Conservation (phyloP, 2,329 filamentous ascomycete species). For the Colletotrichum sp. region DNA sequence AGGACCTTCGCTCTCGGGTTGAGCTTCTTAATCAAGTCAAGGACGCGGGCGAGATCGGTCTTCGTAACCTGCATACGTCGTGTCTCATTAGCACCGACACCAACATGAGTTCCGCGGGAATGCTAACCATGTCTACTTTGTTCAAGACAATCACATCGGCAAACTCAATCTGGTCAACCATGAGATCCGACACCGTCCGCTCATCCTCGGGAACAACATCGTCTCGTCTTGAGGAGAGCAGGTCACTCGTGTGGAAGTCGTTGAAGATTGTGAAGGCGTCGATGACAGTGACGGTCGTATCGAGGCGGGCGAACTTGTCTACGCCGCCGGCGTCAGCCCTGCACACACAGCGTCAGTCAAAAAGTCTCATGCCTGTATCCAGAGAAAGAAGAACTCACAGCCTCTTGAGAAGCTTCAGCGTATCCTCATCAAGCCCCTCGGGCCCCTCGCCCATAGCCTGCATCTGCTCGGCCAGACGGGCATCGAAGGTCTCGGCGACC, state of each 20-base stretch:
- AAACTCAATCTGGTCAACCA: constrained; percentile 81
- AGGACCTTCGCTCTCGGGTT: constrained; percentile 72
- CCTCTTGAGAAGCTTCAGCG: constrained; percentile 38
- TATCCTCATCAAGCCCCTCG: constrained; percentile 36
- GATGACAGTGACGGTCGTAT: constrained; percentile 75
- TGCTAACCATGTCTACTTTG: constrained; percentile 66
- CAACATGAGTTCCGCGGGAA: background rate
- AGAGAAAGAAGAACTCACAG: constrained; percentile 30
- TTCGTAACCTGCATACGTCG: constrained; percentile 36
- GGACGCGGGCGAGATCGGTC: constrained; percentile 49
- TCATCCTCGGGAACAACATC: constrained; percentile 72
- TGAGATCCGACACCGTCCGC: constrained; percentile 74
- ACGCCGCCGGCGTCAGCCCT: constrained; percentile 65
- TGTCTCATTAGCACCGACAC: background rate
- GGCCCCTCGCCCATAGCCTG: constrained; percentile 34
- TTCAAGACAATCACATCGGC: constrained; percentile 76
- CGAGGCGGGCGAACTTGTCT: constrained; percentile 68
- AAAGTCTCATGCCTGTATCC: background rate
- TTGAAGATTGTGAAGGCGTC: constrained; percentile 76
- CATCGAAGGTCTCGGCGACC: constrained; percentile 75
- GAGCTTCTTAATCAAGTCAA: constrained; percentile 61
- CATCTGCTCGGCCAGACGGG: constrained; percentile 56
- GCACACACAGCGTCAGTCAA: background rate
- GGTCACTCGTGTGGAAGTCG: constrained; percentile 73
- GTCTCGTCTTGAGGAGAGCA: constrained; percentile 67